Evolutionary conservation across 176 grass and related monocot species (phyloP), one percentile per base, ranked within the genome.

Genomic region (Aegilops bicornis): DNA sequence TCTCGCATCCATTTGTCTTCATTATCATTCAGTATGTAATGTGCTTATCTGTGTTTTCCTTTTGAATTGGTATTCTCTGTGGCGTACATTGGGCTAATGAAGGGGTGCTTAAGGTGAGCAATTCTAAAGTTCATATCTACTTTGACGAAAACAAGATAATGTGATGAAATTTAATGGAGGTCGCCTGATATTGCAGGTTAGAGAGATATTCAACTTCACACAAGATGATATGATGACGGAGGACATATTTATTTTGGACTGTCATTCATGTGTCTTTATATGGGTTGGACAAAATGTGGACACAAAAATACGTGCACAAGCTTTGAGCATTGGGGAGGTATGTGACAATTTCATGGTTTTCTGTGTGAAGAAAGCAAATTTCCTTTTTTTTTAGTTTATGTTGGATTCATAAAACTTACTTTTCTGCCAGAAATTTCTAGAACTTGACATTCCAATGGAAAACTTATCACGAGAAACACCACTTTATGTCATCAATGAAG

Each of bases 151-250:
- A 23, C 45, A 76, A 32, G 22, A 45, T 30, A 78, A 4, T 39
- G 69, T 22, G 73, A 59, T 84, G 6, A 61, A 63, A 84, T 59
- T 58, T 79, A 88, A 73, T 89, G 12, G 68, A 77, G 27, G 16
- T 82, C 35, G 89, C 36, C 10, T 89, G 68, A 63, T 76, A 86
- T 77, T 93, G 71, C 87, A 99, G 97, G 92, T 99, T n/a, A 92
- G 76, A 77, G 97, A 99, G 92, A 91, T 99, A 85, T 99, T 96
- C 86, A 99, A 96, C 77, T 99, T 96, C 36, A 83, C 87, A 31
- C 97, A 99, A 96, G 97, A 99, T 85, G 97, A 99, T 91, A 58
- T 99, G 86, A 99, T 96, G 97, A 94, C 97, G 8, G 97, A 99
- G 85, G 97, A 99, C 80, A 48, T 94, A 84, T 99, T 93, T 92